Percentiles rank a stretch among this genome's conserved stretches.
Evolutionary conservation across 2,329 filamentous ascomycete genomes (phyloP).

Genomic region (Claviceps sp.): DNA sequence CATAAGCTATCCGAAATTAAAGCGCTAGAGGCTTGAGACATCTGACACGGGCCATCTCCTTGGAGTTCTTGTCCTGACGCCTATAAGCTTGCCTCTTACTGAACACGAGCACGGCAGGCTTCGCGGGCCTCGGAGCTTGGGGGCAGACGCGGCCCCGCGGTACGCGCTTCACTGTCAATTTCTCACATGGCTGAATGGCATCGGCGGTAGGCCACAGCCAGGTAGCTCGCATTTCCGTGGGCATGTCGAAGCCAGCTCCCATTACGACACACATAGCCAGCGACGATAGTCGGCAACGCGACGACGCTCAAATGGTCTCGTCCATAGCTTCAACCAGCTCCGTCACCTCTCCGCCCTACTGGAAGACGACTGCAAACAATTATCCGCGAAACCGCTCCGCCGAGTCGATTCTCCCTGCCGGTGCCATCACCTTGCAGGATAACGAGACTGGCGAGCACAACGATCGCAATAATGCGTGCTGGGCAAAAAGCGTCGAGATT

Average conservation of each 20-base stretch:
- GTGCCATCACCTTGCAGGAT: constrained; percentile 48
- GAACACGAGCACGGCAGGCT: not conserved
- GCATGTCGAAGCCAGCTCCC: not conserved
- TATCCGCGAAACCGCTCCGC: constrained; percentile 30
- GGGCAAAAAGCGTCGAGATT: constrained; percentile 50
- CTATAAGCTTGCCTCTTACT: not conserved
- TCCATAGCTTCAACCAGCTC: constrained; percentile 16
- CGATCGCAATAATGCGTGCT: constrained; percentile 44
- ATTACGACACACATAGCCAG: constrained; percentile 1
- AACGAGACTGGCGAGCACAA: constrained; percentile 42
- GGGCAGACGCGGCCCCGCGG: not conserved
- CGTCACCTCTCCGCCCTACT: constrained; percentile 31
- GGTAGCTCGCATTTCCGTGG: not conserved
- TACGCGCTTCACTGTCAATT: constrained; percentile 6
- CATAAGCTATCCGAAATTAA: not conserved
- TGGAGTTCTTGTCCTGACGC: not conserved
- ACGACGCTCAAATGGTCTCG: constrained; percentile 7
- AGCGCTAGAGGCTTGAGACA: not conserved
- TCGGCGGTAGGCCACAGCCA: constrained; percentile 17
- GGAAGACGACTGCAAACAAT: constrained; percentile 18
- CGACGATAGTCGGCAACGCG: constrained; percentile 6
- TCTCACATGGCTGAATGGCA: constrained; percentile 21
- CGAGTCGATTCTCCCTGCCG: constrained; percentile 34
- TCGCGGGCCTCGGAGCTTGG: not conserved
- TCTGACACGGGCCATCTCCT: not conserved